phyloP scores from a whole-genome alignment of 2,329 filamentous ascomycete species.

The Teratosphaeria pseudoeucalypti region DNA sequence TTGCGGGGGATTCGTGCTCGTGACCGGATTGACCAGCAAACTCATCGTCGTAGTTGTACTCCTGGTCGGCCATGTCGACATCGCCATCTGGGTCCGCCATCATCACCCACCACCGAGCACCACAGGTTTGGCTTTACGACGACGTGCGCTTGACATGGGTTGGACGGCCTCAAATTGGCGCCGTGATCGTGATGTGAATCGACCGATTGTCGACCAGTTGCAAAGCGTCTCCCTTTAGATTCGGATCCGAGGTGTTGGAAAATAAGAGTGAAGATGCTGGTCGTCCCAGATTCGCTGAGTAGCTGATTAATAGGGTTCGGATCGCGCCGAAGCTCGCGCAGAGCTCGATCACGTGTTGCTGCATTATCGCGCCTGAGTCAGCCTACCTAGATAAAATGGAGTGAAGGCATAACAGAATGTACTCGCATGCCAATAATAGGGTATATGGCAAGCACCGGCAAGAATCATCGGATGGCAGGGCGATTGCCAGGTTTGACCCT shows the following conservation, averaged over 20 bases:
- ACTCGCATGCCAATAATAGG: too few relatives aligned
- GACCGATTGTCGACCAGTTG: neutral
- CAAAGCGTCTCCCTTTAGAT: neutral
- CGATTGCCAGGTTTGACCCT: neutral
- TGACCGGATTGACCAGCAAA: neutral
- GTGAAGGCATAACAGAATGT: too few relatives aligned
- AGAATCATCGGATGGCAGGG: neutral
- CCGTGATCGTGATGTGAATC: neutral
- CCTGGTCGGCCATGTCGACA: neutral
- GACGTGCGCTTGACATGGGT: neutral
- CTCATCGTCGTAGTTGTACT: neutral
- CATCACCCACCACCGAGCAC: neutral
- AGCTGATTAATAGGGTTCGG: neutral
- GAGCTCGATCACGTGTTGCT: neutral
- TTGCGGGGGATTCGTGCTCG: neutral
- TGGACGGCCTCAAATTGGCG: neutral
- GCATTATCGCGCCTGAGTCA: too few relatives aligned
- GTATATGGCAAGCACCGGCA: too few relatives aligned
- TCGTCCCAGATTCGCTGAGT: neutral
- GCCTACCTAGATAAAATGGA: too few relatives aligned
- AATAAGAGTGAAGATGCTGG: neutral
- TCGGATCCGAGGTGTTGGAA: neutral
- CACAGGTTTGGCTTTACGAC: neutral
- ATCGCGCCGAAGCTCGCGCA: neutral
- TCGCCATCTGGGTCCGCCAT: neutral